Percentiles rank a stretch among this genome's conserved stretches.
These are phyloP conservation scores for Neoscytalidium dimidiatum DNA, from an alignment of 2,329 filamentous ascomycete genomes.

Conservation along the genomic window DNA sequence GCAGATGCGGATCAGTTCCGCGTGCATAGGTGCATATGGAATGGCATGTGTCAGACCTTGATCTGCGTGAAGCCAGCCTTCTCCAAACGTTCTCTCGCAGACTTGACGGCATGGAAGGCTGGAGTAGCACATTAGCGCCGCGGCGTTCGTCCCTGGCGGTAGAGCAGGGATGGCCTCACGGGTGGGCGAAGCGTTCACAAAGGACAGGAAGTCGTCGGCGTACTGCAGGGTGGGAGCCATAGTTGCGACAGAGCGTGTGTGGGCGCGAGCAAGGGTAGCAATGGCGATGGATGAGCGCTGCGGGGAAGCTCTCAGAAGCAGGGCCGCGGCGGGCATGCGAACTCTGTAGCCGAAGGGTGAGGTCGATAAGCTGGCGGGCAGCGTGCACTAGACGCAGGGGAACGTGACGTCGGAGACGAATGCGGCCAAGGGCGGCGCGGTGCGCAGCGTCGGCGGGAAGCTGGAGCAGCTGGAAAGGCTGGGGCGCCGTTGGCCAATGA, in stretches of 20 bases:
- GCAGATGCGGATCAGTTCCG: slow-evolving; percentile 9
- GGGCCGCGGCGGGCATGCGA: slow-evolving; percentile 15
- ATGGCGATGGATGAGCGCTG: slow-evolving; percentile 12
- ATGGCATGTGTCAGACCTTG: slow-evolving; percentile 51
- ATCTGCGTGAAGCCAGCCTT: slow-evolving; percentile 85
- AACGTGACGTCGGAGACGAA: slow-evolving; percentile 14
- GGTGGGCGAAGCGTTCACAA: slow-evolving; percentile 91
- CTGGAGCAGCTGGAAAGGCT: slow-evolving; percentile 1
- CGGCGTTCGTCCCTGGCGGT: slow-evolving; percentile 2
- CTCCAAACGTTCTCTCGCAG: slow-evolving; percentile 72
- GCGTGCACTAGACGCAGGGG: slow-evolving; percentile 11
- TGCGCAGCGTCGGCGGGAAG: slow-evolving; percentile 5
- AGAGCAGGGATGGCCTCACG: slow-evolving; percentile 54
- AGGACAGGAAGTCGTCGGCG: slow-evolving; percentile 84
- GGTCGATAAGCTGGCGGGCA: neutral
- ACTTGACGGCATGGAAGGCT: slow-evolving; percentile 94
- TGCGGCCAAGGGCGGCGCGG: slow-evolving; percentile 12
- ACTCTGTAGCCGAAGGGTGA: neutral
- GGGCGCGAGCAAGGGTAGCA: slow-evolving; percentile 15
- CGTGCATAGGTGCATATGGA: slow-evolving; percentile 2
- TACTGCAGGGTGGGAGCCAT: slow-evolving; percentile 43
- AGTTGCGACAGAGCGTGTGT: slow-evolving; percentile 24
- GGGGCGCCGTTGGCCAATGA: slow-evolving; percentile 6
- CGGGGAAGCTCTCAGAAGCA: slow-evolving; percentile 25
- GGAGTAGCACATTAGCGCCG: slow-evolving; percentile 11